A percentile compares a stretch with the other conserved stretches of the same genome.
Evolutionary conservation across 2,329 filamentous ascomycete species (phyloP).

Genomic region (Scytalidium lignicola): DNA sequence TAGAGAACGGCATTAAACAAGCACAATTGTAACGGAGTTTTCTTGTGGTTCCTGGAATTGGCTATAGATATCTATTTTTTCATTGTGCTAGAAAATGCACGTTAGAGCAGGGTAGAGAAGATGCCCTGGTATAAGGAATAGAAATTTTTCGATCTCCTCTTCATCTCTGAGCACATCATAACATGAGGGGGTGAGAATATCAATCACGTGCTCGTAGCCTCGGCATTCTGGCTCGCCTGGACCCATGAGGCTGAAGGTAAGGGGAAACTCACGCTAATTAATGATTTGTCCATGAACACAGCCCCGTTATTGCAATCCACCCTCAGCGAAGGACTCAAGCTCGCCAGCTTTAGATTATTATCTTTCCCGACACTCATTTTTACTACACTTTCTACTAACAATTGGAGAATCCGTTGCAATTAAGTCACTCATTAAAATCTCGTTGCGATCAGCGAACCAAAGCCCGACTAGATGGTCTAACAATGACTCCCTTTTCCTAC

Average conservation of each 20-base stretch:
- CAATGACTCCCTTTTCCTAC: constrained; percentile 33
- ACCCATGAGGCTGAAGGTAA: not conserved
- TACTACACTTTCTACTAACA: not conserved
- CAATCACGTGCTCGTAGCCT: not conserved
- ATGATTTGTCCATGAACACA: no score
- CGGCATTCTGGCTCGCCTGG: not conserved
- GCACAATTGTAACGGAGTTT: not conserved
- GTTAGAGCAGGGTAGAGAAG: not conserved
- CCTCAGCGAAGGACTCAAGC: not conserved
- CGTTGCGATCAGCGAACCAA: not conserved
- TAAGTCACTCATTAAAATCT: not conserved
- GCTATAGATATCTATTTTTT: not conserved
- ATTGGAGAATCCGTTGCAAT: not conserved
- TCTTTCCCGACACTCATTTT: not conserved
- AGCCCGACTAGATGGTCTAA: constrained; percentile 14
- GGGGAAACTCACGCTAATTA: not conserved
- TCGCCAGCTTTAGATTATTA: not conserved
- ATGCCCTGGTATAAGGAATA: not conserved
- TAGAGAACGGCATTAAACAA: constrained; percentile 11
- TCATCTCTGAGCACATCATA: not conserved
- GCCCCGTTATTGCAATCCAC: not conserved
- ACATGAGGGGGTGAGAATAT: not conserved
- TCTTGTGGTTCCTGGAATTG: not conserved
- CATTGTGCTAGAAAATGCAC: not conserved
- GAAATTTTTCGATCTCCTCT: not conserved